Evolutionary conservation across 139 green algal species (phyloP), one percentile per base, ranked within the genome.

Genomic region (Tetraselmis striata): DNA sequence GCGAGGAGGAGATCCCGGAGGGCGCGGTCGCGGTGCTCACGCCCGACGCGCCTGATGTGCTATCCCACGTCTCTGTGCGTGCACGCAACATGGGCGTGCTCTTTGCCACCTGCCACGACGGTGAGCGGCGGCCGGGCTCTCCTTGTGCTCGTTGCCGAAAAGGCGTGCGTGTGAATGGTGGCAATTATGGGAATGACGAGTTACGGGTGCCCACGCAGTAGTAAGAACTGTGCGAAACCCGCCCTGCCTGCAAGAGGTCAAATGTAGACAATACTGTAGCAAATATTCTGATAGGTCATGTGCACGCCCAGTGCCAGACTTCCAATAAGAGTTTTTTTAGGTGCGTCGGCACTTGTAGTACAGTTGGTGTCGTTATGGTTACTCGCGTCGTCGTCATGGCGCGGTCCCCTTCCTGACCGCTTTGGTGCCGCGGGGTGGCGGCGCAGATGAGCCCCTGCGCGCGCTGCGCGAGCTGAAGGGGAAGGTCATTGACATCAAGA

Each of bases 1-100:
- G 95, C 28, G 94, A 98, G 88, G 95, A 98, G 88, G 95, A 98
- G 90, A 95, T 98, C 81, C 95, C 95, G 23, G 90, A 93, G 81
- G 94, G 94, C n/a, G 90, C 87, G 27, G 93, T 98, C 31, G 94
- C 89, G 1, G 89, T 98, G 85, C 85, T 98, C 11, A 96, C 94
- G 1, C 87, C 90, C 22, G 93, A 97, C 76, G 92, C 94, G 0
- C 94, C 94, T 0, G 95, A 98, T 83, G 93, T 98, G 75, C 88
- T 98, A 82, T 94, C 88, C 11, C 95, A 98, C 88, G 90, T 97
- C 28, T 90, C 86, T 11, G 95, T 98, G 79, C 89, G 95, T n/a
- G 93, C 95, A 1, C 89, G 95, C 80, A 98, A 98, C 92, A 94
- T 96, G 91, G 84, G 85, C 24, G 91, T 94, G 23, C 83, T 93